phyloP scores from a whole-genome alignment of 805 yeast species.

The Pichia phayaonensis region DNA sequence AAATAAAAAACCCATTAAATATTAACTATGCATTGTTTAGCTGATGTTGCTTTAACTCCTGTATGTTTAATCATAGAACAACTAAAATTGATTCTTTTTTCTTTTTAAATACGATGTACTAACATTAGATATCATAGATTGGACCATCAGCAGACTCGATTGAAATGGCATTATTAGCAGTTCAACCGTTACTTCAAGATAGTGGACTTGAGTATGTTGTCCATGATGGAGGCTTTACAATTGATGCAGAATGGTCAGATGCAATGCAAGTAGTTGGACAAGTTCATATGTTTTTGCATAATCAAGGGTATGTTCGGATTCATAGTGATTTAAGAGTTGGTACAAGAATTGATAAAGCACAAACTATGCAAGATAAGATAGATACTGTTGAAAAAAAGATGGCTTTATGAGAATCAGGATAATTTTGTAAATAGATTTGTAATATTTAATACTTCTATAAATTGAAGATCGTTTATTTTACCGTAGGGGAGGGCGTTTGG shows the following conservation, averaged over 20 bases:
- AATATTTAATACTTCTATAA: not conserved
- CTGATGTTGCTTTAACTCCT: constrained; percentile 81
- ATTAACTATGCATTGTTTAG: constrained; percentile 52
- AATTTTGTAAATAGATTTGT: not conserved
- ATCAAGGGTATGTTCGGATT: constrained; percentile 62
- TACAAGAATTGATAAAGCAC: constrained; percentile 69
- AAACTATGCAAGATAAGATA: constrained; percentile 66
- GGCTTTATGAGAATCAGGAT: constrained; percentile 8
- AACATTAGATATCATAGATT: constrained; percentile 32
- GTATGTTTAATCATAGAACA: constrained; percentile 30
- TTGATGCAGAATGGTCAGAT: constrained; percentile 80
- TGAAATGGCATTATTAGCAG: constrained; percentile 66
- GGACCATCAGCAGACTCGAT: constrained; percentile 74
- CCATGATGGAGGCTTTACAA: constrained; percentile 87
- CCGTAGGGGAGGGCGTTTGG: too few relatives aligned
- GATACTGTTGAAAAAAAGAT: constrained; percentile 53
- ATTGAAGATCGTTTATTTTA: too few relatives aligned
- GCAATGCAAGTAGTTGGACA: constrained; percentile 73
- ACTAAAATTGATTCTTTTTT: too few relatives aligned
- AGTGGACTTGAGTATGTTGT: constrained; percentile 59
- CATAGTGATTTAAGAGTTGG: constrained; percentile 85
- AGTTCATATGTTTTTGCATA: constrained; percentile 65
- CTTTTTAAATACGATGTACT: not conserved
- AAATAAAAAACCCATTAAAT: not conserved
- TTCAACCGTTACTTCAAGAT: constrained; percentile 53